Evolutionary conservation across 164 flowering plant genomes (phyloP).

Genomic region (Euptelea pleiosperma): DNA sequence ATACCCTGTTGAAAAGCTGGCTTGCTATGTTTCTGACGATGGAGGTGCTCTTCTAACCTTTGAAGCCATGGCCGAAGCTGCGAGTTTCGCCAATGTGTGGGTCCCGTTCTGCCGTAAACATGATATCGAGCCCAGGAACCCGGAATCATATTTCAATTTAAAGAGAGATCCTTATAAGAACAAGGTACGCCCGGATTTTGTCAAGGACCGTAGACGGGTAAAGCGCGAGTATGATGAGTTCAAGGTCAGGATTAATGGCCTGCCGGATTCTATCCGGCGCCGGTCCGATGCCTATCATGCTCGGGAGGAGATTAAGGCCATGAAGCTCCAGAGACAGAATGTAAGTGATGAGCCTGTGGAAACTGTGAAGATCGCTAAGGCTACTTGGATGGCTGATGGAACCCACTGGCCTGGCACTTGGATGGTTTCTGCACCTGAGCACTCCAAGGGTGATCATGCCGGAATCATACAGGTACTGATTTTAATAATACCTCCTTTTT

Average conservation of each 20-base stretch:
- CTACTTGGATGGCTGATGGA: slow-evolving; percentile 94
- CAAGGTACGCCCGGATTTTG: slow-evolving; percentile 65
- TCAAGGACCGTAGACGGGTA: slow-evolving; percentile 66
- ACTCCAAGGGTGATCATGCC: slow-evolving; percentile 80
- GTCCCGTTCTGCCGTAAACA: slow-evolving; percentile 88
- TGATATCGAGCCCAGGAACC: slow-evolving; percentile 74
- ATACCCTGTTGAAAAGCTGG: slow-evolving; percentile 85
- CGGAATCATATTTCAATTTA: slow-evolving; percentile 63
- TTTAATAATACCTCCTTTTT: background rate
- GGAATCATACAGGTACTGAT: slow-evolving; percentile 73
- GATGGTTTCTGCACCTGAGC: slow-evolving; percentile 49
- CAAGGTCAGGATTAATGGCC: slow-evolving; percentile 67
- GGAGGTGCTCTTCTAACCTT: slow-evolving; percentile 90
- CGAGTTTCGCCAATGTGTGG: slow-evolving; percentile 76
- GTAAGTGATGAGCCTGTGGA: slow-evolving; percentile 40
- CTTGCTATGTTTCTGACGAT: slow-evolving; percentile 96
- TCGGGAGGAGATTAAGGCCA: slow-evolving; percentile 61
- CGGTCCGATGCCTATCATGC: slow-evolving; percentile 78
- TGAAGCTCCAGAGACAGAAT: slow-evolving; percentile 56
- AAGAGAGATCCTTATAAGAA: slow-evolving; percentile 71
- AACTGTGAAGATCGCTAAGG: slow-evolving; percentile 49
- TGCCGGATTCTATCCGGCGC: slow-evolving; percentile 69
- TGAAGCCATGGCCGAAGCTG: slow-evolving; percentile 91
- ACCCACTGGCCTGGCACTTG: slow-evolving; percentile 96
- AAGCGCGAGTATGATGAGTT: slow-evolving; percentile 85